Conservation (phyloP, 768 basidiomycete genomes). For the Atractiella rhizophila region DNA sequence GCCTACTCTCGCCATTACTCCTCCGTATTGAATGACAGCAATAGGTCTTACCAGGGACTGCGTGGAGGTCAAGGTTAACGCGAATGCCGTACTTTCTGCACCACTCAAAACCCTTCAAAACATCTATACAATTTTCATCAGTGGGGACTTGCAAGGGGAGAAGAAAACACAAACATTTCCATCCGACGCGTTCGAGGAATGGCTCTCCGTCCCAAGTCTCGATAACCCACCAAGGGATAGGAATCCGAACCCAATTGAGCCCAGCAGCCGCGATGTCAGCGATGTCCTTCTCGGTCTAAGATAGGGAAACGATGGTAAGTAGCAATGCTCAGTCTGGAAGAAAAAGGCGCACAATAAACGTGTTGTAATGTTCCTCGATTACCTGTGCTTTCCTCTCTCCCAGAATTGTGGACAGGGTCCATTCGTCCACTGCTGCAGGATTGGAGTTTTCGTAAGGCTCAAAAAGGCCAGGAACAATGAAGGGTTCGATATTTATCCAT, state of each 20-base stretch:
- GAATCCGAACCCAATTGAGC: constrained; percentile 75
- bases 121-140: neutral
- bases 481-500: constrained; percentile 38
- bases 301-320: neutral
- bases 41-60: constrained; percentile 36
- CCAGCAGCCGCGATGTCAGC: constrained; percentile 78
- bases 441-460: constrained; percentile 21
- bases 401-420: constrained; percentile 49
- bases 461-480: constrained; percentile 29
- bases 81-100: constrained; percentile 85
- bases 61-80: constrained; percentile 69
- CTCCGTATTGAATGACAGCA: neutral
- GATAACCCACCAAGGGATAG: constrained; percentile 76
- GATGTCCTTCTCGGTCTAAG: constrained; percentile 76
- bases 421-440: constrained; percentile 45
- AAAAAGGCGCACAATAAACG: constrained; percentile 49
- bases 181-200: constrained; percentile 50
- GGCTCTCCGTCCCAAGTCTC: constrained; percentile 53
- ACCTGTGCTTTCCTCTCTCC: constrained; percentile 37
- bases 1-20: too few species aligned
- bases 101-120: constrained; percentile 41
- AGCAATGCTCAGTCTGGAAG: neutral
- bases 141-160: neutral
- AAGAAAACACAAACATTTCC: constrained; percentile 29
- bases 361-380: constrained; percentile 68